These are phyloP conservation scores for Suillus paluster DNA, from an alignment of 768 basidiomycete genomes.

Conservation along the genomic window DNA sequence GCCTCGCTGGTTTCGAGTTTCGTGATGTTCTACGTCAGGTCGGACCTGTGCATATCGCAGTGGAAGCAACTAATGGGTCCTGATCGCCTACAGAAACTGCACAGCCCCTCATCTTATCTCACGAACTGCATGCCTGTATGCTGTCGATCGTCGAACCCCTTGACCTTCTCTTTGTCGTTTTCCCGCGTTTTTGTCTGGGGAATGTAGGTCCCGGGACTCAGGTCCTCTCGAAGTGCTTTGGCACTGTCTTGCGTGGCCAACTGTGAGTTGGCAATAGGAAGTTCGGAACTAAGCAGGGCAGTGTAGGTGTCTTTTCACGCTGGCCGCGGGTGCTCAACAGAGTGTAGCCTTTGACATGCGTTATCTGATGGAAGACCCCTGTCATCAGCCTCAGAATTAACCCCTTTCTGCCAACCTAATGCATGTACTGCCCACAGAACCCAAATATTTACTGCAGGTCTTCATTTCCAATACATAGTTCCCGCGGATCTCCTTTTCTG, in stretches of 20 bases:
- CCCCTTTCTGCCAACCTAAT: too few species aligned
- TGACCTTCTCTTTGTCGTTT: not conserved
- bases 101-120: not conserved
- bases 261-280: too few species aligned
- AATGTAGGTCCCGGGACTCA: not conserved
- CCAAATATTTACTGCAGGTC: not conserved
- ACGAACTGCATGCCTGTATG: not conserved
- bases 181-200: not conserved
- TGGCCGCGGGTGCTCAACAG: not conserved
- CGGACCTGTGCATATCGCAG: not conserved
- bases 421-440: too few species aligned
- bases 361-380: not conserved
- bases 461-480: not conserved
- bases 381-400: too few species aligned
- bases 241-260: not conserved
- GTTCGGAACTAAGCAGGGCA: not conserved
- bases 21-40: not conserved
- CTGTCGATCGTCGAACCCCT: not conserved
- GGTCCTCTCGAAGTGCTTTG: not conserved
- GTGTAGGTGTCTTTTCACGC: not conserved
- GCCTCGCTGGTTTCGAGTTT: too few species aligned
- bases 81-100: not conserved
- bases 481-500: not conserved
- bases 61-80: not conserved
- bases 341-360: not conserved